A percentile compares a stretch with the other conserved stretches of the same genome.
Evolutionary conservation across 345 rosid genomes (phyloP).

Genomic region (Ailanthus altissimus): DNA sequence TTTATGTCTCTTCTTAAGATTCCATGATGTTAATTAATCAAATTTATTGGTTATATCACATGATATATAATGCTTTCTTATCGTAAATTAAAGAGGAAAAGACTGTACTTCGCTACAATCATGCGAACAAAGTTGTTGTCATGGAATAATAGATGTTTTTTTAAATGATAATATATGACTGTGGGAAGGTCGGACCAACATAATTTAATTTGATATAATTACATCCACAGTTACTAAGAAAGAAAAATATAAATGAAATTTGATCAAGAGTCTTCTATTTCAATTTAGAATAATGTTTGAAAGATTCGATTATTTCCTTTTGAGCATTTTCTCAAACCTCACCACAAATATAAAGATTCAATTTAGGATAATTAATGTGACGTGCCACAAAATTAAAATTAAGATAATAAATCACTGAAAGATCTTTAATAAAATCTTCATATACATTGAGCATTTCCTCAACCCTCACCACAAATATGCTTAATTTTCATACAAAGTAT

Average conservation of each 20-base stretch:
- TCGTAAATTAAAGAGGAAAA: background rate
- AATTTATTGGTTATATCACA: no score
- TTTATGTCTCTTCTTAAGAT: conserved; percentile 6
- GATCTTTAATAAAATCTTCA: no score
- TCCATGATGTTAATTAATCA: no score
- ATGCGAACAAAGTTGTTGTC: background rate
- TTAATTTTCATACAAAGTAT: background rate
- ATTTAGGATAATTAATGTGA: no score
- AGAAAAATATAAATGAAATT: background rate
- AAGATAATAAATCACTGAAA: no score
- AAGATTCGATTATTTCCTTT: no score
- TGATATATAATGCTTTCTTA: background rate
- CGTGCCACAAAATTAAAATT: no score
- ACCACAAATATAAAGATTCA: no score
- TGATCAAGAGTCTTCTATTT: background rate
- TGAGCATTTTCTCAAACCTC: no score
- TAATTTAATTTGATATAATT: background rate
- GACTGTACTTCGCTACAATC: background rate
- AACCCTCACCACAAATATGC: no score
- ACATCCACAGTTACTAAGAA: background rate
- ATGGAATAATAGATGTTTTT: background rate
- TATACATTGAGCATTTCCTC: no score
- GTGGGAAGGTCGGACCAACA: background rate
- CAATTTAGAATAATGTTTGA: background rate
- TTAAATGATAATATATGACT: background rate